Evolutionary conservation across 306 rosid genomes (phyloP).

Genomic region (Vicia villosa): DNA sequence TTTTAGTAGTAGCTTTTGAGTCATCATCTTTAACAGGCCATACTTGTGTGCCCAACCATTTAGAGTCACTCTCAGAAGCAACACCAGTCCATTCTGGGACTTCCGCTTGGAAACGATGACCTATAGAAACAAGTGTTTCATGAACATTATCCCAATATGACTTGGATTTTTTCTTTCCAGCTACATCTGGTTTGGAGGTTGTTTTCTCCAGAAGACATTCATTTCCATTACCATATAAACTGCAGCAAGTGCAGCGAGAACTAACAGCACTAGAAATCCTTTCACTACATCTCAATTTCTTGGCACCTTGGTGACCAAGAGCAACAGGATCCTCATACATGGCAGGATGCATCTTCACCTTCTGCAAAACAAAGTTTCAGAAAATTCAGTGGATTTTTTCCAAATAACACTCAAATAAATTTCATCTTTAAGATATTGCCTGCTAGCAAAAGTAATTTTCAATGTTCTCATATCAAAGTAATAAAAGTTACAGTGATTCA

Average conservation of each 20-base stretch:
- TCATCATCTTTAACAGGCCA: slow-evolving; percentile 57
- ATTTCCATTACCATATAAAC: slow-evolving; percentile 40
- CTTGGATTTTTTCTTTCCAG: not conserved
- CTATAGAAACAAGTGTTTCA: slow-evolving; percentile 52
- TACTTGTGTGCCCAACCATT: slow-evolving; percentile 71
- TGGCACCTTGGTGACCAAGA: slow-evolving; percentile 39
- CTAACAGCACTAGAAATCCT: slow-evolving; percentile 45
- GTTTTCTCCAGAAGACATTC: slow-evolving; percentile 39
- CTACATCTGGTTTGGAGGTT: not conserved
- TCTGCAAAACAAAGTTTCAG: slow-evolving; percentile 63
- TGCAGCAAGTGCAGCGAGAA: slow-evolving; percentile 61
- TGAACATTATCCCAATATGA: slow-evolving; percentile 34
- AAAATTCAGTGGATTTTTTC: slow-evolving; percentile 13
- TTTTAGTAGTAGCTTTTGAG: not conserved
- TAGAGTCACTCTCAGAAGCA: slow-evolving; percentile 61
- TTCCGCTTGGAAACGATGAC: slow-evolving; percentile 64
- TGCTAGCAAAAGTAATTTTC: slow-evolving; percentile 23
- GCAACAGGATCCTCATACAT: slow-evolving; percentile 70
- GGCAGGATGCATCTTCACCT: slow-evolving; percentile 77
- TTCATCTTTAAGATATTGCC: slow-evolving; percentile 6
- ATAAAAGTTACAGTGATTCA: slow-evolving; percentile 24
- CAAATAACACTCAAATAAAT: slow-evolving; percentile 14
- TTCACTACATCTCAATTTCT: slow-evolving; percentile 58
- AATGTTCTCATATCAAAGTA: slow-evolving; percentile 24
- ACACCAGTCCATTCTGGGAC: slow-evolving; percentile 78